Percentiles rank a stretch among this genome's conserved stretches.
phyloP scores from a whole-genome alignment of 257 asterid genomes.

The Capsicum rhomboideum region DNA sequence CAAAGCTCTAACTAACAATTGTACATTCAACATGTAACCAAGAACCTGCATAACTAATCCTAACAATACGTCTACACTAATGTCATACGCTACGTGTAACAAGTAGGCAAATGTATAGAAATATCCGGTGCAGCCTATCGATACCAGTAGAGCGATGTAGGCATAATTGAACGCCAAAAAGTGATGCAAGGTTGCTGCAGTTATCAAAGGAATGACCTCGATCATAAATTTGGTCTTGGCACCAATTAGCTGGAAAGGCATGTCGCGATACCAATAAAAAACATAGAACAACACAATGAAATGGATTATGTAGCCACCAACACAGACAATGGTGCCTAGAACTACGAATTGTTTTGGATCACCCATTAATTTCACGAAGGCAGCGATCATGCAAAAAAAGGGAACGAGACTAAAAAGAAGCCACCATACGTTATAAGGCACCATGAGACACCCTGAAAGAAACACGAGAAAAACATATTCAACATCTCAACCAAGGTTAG shows the following conservation, averaged over 20 bases:
- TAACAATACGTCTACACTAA: not conserved
- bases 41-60: not conserved
- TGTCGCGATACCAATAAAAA: not conserved
- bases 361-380: not conserved
- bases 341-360: not conserved
- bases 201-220: not conserved
- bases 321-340: not conserved
- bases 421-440: not conserved
- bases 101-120: not conserved
- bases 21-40: not conserved
- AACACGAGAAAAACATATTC: not conserved
- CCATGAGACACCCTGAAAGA: not conserved
- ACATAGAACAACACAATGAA: not conserved
- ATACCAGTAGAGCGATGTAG: not conserved
- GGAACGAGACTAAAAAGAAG: not conserved
- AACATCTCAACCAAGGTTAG: too few relatives aligned
- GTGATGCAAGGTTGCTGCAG: not conserved
- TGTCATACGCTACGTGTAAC: not conserved
- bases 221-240: not conserved
- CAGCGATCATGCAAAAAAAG: not conserved
- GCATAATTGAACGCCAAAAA: not conserved
- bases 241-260: not conserved
- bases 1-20: not conserved
- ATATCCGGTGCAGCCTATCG: not conserved
- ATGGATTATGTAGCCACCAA: not conserved